Evolutionary conservation across 208 protist species (phyloP), one percentile per base, ranked within the genome.

Genomic region (Acanthamoeba royreba): DNA sequence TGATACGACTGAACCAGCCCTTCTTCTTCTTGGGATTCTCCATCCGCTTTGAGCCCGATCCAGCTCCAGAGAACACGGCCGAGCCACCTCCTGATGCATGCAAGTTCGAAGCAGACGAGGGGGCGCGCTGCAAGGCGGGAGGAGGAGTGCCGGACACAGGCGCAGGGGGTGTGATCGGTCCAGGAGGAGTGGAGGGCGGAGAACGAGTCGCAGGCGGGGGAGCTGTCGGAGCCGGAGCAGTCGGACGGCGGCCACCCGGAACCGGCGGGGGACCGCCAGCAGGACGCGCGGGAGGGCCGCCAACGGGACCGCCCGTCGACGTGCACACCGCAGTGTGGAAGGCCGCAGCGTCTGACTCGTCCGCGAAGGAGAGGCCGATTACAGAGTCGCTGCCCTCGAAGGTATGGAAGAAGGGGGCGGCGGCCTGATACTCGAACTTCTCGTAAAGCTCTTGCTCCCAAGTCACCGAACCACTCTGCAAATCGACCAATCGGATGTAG

Each of bases 321-420:
- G 69, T 9, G 72, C 17, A 33, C 7, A 88, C 47, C 19, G 79
- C 79, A 5, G 42, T 3, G 28, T 88, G 49, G 31, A 88, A 88
- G 42, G 47, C 2, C 28, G 40, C 13, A 3, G 92, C 79, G 33
- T 85, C 74, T 31, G 33, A 31, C n/a, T 81, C 79, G 92, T 81
- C 69, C 13, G 81, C 92, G 47, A 74, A 86, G 15, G 66, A 91
- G 40, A 91, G 85, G 53, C 85, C 85, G 53, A 52, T 52, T 4
- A 91, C 53, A 55, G 40, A 13, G 28, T 91, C 53, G 53, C 72
- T 52, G 19, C 47, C 53, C 58, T 91, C 85, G 47, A 91, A 91
- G 17, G 85, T 91, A 40, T 91, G 85, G 53, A 91, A 91, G 85
- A 91, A 91, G 7, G 85, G 85, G 38, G 47, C 49, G 13, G 85